Base-by-base conservation (phyloP, 2,329 filamentous ascomycete genomes). In the Paracoccidioides lutzii region DNA sequence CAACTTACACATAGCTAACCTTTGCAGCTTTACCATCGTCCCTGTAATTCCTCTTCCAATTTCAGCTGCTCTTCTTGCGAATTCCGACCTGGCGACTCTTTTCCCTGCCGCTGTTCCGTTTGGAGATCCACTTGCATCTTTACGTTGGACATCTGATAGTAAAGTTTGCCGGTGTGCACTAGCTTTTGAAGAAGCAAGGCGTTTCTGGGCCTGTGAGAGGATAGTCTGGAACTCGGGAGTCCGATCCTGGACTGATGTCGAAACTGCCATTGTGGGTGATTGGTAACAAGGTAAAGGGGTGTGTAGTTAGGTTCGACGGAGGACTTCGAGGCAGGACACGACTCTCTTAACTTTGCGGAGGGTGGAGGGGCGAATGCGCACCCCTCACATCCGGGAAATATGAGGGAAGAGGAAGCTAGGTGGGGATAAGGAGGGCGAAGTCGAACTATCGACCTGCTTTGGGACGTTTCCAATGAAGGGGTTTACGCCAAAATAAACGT, bases 191-290 rank as follows among this genome's bases (percentile, higher is more conserved):
- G 84, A 80, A 37, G 84, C 83, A 66, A 93, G 83, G 60, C 84
- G 81, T 67, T 85, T 87, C 73, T 95, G 89, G 53, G 88, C 87
- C 69, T 95, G 88, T 48, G 81, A 78, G 59, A 97, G 82, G 66
- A 97, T 94, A 61, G 90, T 87, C 70, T 85, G 86, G 79, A 98
- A 98, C 78, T 98, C 93, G 67, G 83, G 81, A 57, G 93, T 98
- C 67, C 93, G 88, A 76, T 98, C 93, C 77, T 98, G 93, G 71
- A 97, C 95, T 53, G 90, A 91, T 22, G 33, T 50, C 9, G 46
- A 32, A 54, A 76, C 71, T 48, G 76, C 74, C 54, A 51, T 55
- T 14, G 5, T 45, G 46, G 32, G 30, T 7, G 43, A 32, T 30
- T 10, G 15, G 9, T 12, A 22, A n/a, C 28, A 41, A 30, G 15